These are phyloP conservation scores for Boletus barrowsii DNA, from an alignment of 768 basidiomycete species.

Conservation along the genomic window DNA sequence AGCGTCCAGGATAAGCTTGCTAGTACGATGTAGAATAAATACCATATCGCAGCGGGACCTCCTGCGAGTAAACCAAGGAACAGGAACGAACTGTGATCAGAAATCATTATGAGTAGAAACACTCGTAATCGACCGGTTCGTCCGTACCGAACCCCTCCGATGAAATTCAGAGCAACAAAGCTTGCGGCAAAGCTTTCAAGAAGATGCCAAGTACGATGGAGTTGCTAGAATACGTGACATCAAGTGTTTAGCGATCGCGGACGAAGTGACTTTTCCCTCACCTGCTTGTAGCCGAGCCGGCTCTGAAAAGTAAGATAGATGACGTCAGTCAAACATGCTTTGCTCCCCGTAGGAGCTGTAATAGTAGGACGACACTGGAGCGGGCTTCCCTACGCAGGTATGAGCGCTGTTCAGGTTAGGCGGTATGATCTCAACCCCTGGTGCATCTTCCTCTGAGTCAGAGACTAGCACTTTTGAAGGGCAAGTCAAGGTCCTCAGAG, in stretches of 20 bases:
- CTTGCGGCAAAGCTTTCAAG: slow-evolving; percentile 86
- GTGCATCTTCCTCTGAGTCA: slow-evolving; percentile 27
- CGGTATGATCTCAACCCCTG: slow-evolving; percentile 95
- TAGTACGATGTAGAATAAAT: not conserved
- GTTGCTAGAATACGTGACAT: slow-evolving; percentile 48
- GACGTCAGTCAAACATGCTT: slow-evolving; percentile 48
- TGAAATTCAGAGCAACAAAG: slow-evolving; percentile 88
- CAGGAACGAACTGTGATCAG: slow-evolving; percentile 55
- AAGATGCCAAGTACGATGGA: slow-evolving; percentile 82
- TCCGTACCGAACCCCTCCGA: slow-evolving; percentile 74
- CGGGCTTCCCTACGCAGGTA: slow-evolving; percentile 97
- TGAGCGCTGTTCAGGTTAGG: slow-evolving; percentile 96
- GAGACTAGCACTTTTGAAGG: slow-evolving; percentile 7
- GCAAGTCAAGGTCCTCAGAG: slow-evolving; percentile 14
- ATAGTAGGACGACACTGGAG: slow-evolving; percentile 57
- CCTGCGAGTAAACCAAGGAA: slow-evolving; percentile 83
- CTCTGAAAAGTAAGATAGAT: slow-evolving; percentile 42
- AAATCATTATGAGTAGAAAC: slow-evolving; percentile 1
- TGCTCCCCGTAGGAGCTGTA: slow-evolving; percentile 39
- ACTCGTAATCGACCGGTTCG: not conserved
- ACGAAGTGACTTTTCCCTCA: slow-evolving; percentile 24
- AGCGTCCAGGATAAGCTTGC: slow-evolving; percentile 10
- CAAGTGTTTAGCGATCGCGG: not conserved
- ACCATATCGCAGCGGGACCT: slow-evolving; percentile 87
- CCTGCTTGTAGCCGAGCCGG: slow-evolving; percentile 79